A percentile compares a stretch with the other conserved stretches of the same genome.
Conservation (phyloP, 768 basidiomycete genomes). For the Hebeloma cylindrosporum region DNA sequence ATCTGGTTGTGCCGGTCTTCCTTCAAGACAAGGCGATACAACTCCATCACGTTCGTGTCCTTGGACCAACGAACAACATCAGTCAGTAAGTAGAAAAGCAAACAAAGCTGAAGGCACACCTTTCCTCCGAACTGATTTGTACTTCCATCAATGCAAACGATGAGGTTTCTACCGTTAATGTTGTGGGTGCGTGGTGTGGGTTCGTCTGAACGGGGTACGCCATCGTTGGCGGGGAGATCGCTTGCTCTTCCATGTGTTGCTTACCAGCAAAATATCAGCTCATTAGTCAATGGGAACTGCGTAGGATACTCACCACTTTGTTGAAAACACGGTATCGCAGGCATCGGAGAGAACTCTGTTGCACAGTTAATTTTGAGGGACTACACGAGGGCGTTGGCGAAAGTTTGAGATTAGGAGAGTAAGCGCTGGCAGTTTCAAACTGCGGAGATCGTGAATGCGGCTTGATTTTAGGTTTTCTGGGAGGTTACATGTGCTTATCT, state of each 20-base stretch:
- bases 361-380: not conserved
- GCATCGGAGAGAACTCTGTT: not conserved
- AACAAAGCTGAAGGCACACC: slow-evolving; percentile 17
- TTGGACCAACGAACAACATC: slow-evolving; percentile 16
- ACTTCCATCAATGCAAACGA: slow-evolving; percentile 40
- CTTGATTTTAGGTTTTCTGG: no score
- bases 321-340: not conserved
- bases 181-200: slow-evolving; percentile 8
- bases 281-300: not conserved
- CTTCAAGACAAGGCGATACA: slow-evolving; percentile 27
- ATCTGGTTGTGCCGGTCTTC: slow-evolving; percentile 18
- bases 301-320: not conserved
- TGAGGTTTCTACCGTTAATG: slow-evolving; percentile 21
- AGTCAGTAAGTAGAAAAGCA: not conserved
- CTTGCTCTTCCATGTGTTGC: not conserved
- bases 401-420: no score
- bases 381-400: not conserved
- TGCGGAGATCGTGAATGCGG: no score
- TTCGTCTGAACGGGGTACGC: not conserved
- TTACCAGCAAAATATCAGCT: not conserved
- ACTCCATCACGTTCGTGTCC: slow-evolving; percentile 34
- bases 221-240: not conserved
- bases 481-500: no score
- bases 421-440: no score
- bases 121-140: slow-evolving; percentile 34